Conservation (phyloP, 768 basidiomycete genomes). For the Leccinum incarnatum region DNA sequence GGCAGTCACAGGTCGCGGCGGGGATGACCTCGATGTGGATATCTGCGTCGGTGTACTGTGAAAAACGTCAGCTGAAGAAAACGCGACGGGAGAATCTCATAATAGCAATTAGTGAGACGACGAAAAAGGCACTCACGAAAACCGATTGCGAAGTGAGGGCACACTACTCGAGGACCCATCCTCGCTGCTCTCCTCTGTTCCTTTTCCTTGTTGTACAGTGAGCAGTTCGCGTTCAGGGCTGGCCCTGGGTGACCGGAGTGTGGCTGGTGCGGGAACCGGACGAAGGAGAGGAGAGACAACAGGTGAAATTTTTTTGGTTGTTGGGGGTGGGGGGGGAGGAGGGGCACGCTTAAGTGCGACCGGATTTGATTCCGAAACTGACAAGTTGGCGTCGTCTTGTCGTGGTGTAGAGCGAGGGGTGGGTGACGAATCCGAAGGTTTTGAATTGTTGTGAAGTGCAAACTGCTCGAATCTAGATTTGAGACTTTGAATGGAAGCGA, state of each 20-base stretch:
- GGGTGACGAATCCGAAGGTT: slow-evolving; percentile 26
- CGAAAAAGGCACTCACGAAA: slow-evolving; percentile 43
- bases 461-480: slow-evolving; percentile 71
- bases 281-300: slow-evolving; percentile 49
- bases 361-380: slow-evolving; percentile 51
- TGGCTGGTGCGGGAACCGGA: slow-evolving; percentile 44
- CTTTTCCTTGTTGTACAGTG: not conserved
- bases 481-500: slow-evolving; percentile 65
- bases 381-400: slow-evolving; percentile 17
- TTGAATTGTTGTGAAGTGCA: slow-evolving; percentile 39
- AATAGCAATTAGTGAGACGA: not conserved
- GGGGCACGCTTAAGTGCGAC: slow-evolving; percentile 47
- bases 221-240: slow-evolving; percentile 21
- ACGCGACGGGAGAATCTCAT: not conserved
- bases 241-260: slow-evolving; percentile 16
- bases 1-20: slow-evolving; percentile 19
- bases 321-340: slow-evolving; percentile 53
- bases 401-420: slow-evolving; percentile 45
- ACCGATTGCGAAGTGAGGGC: slow-evolving; percentile 43
- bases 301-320: slow-evolving; percentile 38
- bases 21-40: slow-evolving; percentile 7
- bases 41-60: slow-evolving; percentile 10
- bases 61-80: not conserved
- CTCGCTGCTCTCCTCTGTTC: slow-evolving; percentile 12
- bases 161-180: slow-evolving; percentile 28